Base-by-base conservation (phyloP, 768 basidiomycete genomes). In the Trametes sanguinea region DNA sequence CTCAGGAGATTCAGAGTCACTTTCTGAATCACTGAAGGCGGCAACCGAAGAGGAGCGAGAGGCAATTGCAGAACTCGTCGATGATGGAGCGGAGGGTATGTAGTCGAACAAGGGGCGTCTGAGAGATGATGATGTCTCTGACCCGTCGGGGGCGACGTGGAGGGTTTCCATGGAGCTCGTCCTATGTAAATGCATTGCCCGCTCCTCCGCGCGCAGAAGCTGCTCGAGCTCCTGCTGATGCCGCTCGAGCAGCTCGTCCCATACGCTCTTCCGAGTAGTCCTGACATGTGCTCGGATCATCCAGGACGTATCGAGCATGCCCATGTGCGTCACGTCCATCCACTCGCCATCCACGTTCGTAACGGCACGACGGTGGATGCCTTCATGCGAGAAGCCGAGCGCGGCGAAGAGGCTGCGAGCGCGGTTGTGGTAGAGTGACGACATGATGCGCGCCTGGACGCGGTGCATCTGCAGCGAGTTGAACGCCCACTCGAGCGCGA, bases 311-410 rank as follows among this genome's bases (percentile, higher is more conserved):
- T 73, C 72, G 57, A 71, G 64, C 44, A 71, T 44, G 16, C 64
- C 68, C 62, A 68, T 62, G 40, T 65, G 63, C 37, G 60, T 62
- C 22, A 73, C 67, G 45, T 73, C 70, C 29, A 63, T 40, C 68
- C 68, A 73, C n/a, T 72, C 73, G 3, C 68, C 73, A 6, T 67
- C 69, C 4, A 78, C 75, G 62, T 80, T 80, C 67, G 72, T 81
- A 56, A 85, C 81, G 0, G 83, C 78, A 46, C 83, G 78, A 35
- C 87, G 81, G 45, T 81, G 80, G 8, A 78, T 83, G 48, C 89
- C 89, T 72, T 91, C 89, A 61, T 85, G 82, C 6, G 71, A 71
- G 68, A 91, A 89, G 8, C 84, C 83, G 57, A 78, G 67, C 47
- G 76, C 71, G 6, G 83, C 79, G 64, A 89, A 85, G 11, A 88